phyloP scores from a whole-genome alignment of 1,284 basidiomycete genomes.

The Boletus semigastroideus region DNA sequence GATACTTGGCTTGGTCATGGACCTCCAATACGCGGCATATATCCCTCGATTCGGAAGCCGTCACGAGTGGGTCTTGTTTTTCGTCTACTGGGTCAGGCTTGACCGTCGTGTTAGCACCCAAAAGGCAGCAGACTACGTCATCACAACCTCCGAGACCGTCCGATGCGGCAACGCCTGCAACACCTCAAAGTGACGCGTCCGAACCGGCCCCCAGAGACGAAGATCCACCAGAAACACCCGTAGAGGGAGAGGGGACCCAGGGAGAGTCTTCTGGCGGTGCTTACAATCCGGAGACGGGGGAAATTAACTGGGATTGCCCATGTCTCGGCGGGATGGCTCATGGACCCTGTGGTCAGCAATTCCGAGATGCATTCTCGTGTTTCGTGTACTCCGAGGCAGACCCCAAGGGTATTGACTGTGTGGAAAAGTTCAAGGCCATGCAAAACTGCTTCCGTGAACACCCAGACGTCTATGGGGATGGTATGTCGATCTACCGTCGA shows the following conservation, averaged over 20 bases:
- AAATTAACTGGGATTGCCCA: constrained; percentile 98
- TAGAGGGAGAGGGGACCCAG: constrained; percentile 29
- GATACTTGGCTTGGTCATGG: constrained; percentile 32
- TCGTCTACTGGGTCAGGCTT: background rate
- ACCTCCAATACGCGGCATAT: constrained; percentile 19
- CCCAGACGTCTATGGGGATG: constrained; percentile 93
- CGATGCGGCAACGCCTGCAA: constrained; percentile 10
- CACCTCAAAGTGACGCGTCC: constrained; percentile 3
- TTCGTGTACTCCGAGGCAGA: constrained; percentile 95
- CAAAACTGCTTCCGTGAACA: constrained; percentile 97
- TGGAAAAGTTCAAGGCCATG: constrained; percentile 98
- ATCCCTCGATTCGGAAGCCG: constrained; percentile 29
- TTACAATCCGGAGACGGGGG: constrained; percentile 92
- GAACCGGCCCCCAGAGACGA: constrained; percentile 3
- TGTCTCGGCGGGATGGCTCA: constrained; percentile 99
- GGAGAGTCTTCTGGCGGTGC: constrained; percentile 49
- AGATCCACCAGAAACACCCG: constrained; percentile 9
- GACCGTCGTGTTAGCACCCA: constrained; percentile 12
- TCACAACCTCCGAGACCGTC: constrained; percentile 5
- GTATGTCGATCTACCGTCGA: constrained; percentile 44
- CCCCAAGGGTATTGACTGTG: constrained; percentile 97
- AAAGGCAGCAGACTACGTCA: constrained; percentile 9
- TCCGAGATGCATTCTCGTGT: constrained; percentile 96
- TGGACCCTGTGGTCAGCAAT: constrained; percentile 93
- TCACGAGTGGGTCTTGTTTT: constrained; percentile 21